Base-by-base conservation (phyloP, 768 basidiomycete genomes). In the Mycena indigotica region DNA sequence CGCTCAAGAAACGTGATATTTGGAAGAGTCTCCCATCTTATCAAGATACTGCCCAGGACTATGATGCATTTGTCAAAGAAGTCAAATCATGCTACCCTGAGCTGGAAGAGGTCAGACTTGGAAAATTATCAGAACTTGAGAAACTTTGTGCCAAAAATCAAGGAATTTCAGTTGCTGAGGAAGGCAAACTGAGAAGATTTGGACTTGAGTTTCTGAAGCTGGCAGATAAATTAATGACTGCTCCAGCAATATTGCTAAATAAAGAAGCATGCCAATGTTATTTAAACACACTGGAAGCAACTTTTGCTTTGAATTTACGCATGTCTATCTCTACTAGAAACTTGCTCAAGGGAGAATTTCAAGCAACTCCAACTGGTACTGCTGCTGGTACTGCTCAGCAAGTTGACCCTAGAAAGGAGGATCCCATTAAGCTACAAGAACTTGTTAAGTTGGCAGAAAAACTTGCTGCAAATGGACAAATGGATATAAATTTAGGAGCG, bases 391-490 rank as follows among this genome's bases (percentile, higher is more conserved):
- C 10, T 13, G 45, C 35, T 38, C 12, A 10, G 8, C 41, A 45
- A 45, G 55, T 44, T 38, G 55, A 56, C 24, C 45, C 38, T 4
- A 24, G 50, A 3, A 57, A 57, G 25, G 56, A 57, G 21, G 56
- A 57, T 26, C 56, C 56, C 8, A 57, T 57, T 28, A 16, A 30
- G 21, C 28, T 57, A 1, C 40, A 57, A 2, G 56, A 57, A 3
- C 29, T 57, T 12, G 46, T 57, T 30, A 45, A 29, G 28, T 52
- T 57, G 56, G 56, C 56, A 8, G 56, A 57, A 21, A 38, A 50
- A 2, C 19, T 57, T 2, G 35, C 56, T 3, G 51, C 16, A 25
- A 50, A 19, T 12, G 55, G 55, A 3, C 35, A 35, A 4, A 26
- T 40, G n/a, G 55, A n/a, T 6, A 28, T n/a, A 24, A 8, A 12